Base-by-base conservation (phyloP, 2,329 filamentous ascomycete genomes). In the Ceratocystis albifundus region DNA sequence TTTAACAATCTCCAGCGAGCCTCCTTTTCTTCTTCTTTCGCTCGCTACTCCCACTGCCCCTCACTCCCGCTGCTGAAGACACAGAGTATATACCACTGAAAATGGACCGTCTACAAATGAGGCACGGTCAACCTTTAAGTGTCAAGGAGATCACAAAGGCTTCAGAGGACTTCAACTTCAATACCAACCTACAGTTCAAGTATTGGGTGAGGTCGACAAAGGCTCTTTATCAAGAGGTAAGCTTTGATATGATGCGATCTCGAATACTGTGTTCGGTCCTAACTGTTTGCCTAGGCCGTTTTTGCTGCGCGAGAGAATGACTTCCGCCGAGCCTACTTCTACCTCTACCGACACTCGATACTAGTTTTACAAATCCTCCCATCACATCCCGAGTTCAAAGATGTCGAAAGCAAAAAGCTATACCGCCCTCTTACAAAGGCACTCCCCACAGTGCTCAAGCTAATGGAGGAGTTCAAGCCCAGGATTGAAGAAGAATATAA, bases 221-320 rank as follows among this genome's bases (percentile, higher is more conserved):
- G 68, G 89, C 87, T 4, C 78, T 96, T 64, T 81, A 88, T 69
- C 88, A 90, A 75, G 89, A 96, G 83, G 91, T 95, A 71, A 20
- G 20, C 32, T 30, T 10, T 10, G 7, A 6, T 7, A 1, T 28
- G n/a, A n/a, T n/a, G 6, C 6, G 17, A 7, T 50, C 17, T 50
- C n/a, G 1, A 7, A 8, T 50, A 22, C 15, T n/a, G 46, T n/a
- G 46, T 15, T 50, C 32, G 10, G 10, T 12, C 32, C 8, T 36
- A 36, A 36, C 32, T 36, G 12, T 36, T 8, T 36, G 10, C 66
- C 12, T 72, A 96, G 89, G 92, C 90, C 22, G 81, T 84, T 64
- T 90, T 93, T 71, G 96, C 96, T 73, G 82, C 94, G 72, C 82
- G 83, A 53, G 93, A 97, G 75, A 87, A 88, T 72, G 92, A 96